A percentile compares a stretch with the other conserved stretches of the same genome.
Conservation (phyloP, 495 filamentous ascomycete species). For the Penicillium silybi region DNA sequence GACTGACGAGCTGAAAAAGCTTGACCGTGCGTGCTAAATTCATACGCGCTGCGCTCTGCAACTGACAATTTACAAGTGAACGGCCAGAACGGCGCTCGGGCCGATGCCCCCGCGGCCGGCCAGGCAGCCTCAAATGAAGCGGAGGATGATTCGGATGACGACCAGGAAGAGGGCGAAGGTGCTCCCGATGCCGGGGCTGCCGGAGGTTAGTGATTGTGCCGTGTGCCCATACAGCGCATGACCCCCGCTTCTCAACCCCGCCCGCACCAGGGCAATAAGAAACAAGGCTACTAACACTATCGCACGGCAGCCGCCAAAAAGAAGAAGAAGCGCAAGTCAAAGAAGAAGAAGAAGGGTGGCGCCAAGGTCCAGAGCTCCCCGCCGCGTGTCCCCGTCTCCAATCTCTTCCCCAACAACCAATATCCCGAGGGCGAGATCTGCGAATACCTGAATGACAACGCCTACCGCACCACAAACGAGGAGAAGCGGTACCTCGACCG, state of each 20-base stretch:
- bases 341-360: conserved; percentile 65
- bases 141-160: conserved; percentile 67
- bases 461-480: conserved; percentile 77
- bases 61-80: conserved; percentile 38
- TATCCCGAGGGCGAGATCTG: conserved; percentile 81
- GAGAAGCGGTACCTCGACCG: conserved; percentile 84
- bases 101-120: conserved; percentile 34
- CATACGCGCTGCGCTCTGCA: background rate
- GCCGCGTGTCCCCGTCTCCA: conserved; percentile 68
- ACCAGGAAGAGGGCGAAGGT: conserved; percentile 47
- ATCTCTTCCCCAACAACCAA: conserved; percentile 67
- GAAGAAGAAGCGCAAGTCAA: conserved; percentile 76
- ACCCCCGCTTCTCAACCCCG: conserved; percentile 1
- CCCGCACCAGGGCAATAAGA: background rate
- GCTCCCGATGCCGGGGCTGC: conserved; percentile 37
- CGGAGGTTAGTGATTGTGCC: conserved; percentile 36
- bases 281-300: conserved; percentile 5
- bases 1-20: conserved; percentile 48
- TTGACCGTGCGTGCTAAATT: conserved; percentile 40
- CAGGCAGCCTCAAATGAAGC: conserved; percentile 43
- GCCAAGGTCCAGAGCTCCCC: conserved; percentile 73
- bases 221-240: background rate
- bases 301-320: conserved; percentile 55
- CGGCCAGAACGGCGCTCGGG: conserved; percentile 47
- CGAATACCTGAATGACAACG: conserved; percentile 71